A percentile compares a stretch with the other conserved stretches of the same genome.
Conservation (phyloP, 2,329 filamentous ascomycete species). For the Pyricularia grisea region DNA sequence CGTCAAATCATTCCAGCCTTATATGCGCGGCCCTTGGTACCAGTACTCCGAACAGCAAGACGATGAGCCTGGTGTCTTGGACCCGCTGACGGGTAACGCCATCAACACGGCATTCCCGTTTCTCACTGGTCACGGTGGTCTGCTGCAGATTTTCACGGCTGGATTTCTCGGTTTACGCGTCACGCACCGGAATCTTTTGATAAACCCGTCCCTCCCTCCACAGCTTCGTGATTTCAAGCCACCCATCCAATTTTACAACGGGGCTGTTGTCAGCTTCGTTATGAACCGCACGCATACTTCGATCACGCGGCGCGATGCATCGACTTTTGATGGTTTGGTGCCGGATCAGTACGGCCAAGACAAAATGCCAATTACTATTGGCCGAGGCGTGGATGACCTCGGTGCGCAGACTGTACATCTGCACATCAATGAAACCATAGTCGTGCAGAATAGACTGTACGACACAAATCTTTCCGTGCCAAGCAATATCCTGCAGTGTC, state of each 20-base stretch:
- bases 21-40: constrained; percentile 57
- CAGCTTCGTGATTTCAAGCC: constrained; percentile 42
- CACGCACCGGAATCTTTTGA: constrained; percentile 46
- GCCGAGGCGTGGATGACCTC: constrained; percentile 28
- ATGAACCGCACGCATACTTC: constrained; percentile 17
- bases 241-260: constrained; percentile 17
- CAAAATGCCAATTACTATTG: constrained; percentile 33
- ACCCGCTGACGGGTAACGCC: constrained; percentile 26
- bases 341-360: constrained; percentile 7
- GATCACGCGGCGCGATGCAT: constrained; percentile 8
- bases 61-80: constrained; percentile 49
- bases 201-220: constrained; percentile 51
- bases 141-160: constrained; percentile 57
- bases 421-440: constrained; percentile 32
- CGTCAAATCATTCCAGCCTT: constrained; percentile 52
- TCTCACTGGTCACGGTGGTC: constrained; percentile 60
- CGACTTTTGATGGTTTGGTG: constrained; percentile 7
- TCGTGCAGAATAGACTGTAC: constrained; percentile 44
- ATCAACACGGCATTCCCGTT: constrained; percentile 64
- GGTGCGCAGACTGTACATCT: constrained; percentile 26
- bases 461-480: constrained; percentile 33
- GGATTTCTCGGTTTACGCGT: constrained; percentile 59
- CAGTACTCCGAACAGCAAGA: constrained; percentile 61
- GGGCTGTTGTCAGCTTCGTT: constrained; percentile 16
- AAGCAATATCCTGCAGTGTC: constrained; percentile 53